phyloP scores from a whole-genome alignment of 768 basidiomycete genomes.

The Steccherinum ochraceum region DNA sequence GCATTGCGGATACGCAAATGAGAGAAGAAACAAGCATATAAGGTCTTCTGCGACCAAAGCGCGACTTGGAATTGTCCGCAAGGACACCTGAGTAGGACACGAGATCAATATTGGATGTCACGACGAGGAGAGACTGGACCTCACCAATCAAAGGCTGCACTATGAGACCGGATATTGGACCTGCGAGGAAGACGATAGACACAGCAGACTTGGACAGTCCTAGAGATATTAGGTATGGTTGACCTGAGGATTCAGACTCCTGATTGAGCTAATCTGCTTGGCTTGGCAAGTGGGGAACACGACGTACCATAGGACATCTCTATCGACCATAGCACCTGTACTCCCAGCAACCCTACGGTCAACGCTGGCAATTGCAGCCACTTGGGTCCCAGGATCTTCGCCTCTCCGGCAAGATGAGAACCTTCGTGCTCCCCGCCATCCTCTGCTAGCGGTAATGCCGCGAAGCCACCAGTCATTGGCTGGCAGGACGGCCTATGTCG shows the following conservation, averaged over 20 bases:
- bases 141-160: slow-evolving; percentile 86
- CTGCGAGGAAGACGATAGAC: slow-evolving; percentile 89
- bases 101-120: not conserved
- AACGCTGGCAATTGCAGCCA: slow-evolving; percentile 65
- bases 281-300: not conserved
- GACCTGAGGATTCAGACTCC: slow-evolving; percentile 32
- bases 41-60: slow-evolving; percentile 80
- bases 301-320: slow-evolving; percentile 82
- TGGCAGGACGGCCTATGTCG: not conserved
- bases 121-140: slow-evolving; percentile 1
- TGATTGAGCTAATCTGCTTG: not conserved
- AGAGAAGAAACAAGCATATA: slow-evolving; percentile 73
- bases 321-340: slow-evolving; percentile 89
- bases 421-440: slow-evolving; percentile 32
- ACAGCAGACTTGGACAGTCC: slow-evolving; percentile 83
- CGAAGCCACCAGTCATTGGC: slow-evolving; percentile 51
- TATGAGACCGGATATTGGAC: slow-evolving; percentile 83
- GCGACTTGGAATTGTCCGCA: slow-evolving; percentile 79
- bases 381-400: slow-evolving; percentile 58
- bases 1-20: slow-evolving; percentile 64
- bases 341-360: slow-evolving; percentile 75
- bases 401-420: slow-evolving; percentile 42
- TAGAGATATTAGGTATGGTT: slow-evolving; percentile 85
- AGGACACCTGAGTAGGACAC: slow-evolving; percentile 41
- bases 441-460: slow-evolving; percentile 38